A percentile compares a stretch with the other conserved stretches of the same genome.
These are phyloP conservation scores for Akanthomyces lecanii DNA, from an alignment of 2,329 filamentous ascomycete genomes.

Conservation along the genomic window DNA sequence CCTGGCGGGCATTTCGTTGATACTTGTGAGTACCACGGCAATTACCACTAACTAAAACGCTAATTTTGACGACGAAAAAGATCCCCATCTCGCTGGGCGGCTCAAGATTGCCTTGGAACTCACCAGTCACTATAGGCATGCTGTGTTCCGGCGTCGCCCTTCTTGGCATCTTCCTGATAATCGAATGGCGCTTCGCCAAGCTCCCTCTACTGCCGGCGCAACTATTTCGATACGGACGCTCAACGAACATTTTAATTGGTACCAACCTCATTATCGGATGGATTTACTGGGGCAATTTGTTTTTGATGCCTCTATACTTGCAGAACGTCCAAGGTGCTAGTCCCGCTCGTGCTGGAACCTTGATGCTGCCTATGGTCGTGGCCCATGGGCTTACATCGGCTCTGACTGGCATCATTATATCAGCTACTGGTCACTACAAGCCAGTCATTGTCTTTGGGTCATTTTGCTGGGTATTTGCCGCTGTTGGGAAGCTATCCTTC, in stretches of 20 bases:
- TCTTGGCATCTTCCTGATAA: neutral
- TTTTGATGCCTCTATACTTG: conserved; percentile 1
- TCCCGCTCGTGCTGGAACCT: neutral
- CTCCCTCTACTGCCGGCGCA: conserved; percentile 2
- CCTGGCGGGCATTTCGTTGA: neutral
- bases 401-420: conserved; percentile 9
- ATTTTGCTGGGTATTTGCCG: neutral
- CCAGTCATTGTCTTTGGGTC: conserved; percentile 5
- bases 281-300: conserved; percentile 10
- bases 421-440: conserved; percentile 1
- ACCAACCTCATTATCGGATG: conserved; percentile 3
- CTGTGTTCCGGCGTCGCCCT: neutral
- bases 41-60: neutral
- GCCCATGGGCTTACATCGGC: conserved; percentile 6
- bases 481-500: neutral
- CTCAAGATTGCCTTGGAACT: neutral
- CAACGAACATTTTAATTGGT: conserved; percentile 2
- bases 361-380: conserved; percentile 1
- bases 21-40: neutral
- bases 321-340: neutral
- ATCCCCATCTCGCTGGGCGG: neutral
- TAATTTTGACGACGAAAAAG: neutral
- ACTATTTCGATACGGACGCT: conserved; percentile 5
- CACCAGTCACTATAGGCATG: conserved; percentile 1
- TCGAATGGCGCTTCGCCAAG: conserved; percentile 8